Evolutionary conservation across 2,329 filamentous ascomycete genomes (phyloP).

Genomic region (Penicillium expansum): DNA sequence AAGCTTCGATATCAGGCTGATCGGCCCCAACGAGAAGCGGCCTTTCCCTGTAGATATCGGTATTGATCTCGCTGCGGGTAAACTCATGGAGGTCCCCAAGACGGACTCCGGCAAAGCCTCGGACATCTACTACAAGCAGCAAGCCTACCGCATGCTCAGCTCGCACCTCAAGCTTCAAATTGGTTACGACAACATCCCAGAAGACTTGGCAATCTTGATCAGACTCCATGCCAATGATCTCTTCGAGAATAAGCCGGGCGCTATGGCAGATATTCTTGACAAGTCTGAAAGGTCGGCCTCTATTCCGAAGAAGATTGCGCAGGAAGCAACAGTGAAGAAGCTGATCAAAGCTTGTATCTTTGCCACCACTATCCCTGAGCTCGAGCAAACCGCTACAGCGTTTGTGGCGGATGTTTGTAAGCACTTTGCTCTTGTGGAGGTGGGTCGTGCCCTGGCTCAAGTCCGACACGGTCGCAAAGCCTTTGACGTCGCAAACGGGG

Average conservation of each 20-base stretch:
- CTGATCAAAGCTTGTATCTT: slow-evolving; percentile 86
- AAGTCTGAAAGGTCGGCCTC: slow-evolving; percentile 77
- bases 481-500: slow-evolving; percentile 82
- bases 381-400: slow-evolving; percentile 70
- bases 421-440: slow-evolving; percentile 86
- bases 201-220: slow-evolving; percentile 80
- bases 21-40: slow-evolving; percentile 83
- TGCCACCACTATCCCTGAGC: slow-evolving; percentile 75
- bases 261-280: slow-evolving; percentile 66
- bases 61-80: slow-evolving; percentile 82
- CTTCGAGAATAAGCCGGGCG: slow-evolving; percentile 67
- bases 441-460: slow-evolving; percentile 79
- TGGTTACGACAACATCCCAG: slow-evolving; percentile 80
- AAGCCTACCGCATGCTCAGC: slow-evolving; percentile 83
- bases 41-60: slow-evolving; percentile 85
- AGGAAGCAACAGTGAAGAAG: slow-evolving; percentile 79
- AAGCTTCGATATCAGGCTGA: slow-evolving; percentile 83
- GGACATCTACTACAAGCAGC: slow-evolving; percentile 87
- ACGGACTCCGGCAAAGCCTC: slow-evolving; percentile 55
- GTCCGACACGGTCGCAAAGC: slow-evolving; percentile 71
- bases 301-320: slow-evolving; percentile 78
- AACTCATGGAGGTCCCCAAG: slow-evolving; percentile 77
- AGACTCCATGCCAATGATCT: slow-evolving; percentile 88
- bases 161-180: slow-evolving; percentile 88
- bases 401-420: slow-evolving; percentile 79